Evolutionary conservation across 106 monocot species (phyloP), one percentile per base, ranked within the genome.

Genomic region (Platanthera guangdongensis): DNA sequence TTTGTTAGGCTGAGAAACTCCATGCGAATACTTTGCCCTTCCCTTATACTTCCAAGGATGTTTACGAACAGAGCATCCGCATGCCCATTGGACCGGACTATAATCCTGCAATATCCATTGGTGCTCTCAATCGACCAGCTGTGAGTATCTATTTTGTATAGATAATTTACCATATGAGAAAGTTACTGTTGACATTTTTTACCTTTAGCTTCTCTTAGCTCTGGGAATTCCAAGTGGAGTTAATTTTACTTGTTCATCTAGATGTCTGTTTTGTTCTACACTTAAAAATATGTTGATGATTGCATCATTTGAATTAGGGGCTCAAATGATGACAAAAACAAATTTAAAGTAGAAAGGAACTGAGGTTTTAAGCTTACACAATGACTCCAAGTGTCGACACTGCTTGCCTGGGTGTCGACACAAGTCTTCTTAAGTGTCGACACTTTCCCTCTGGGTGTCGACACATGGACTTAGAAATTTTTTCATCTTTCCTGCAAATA

Each of bases 71-170:
- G 85, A 94, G 86, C 63, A 87, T 94, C n/a, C 80, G 94, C 8
- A 94, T 97, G 97, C 97, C 97, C 28, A 91, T 97, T 51, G 97
- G 94, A 52, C 93, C 93, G 3, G 97, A 94, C 10, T 97, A 57
- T 74, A 97, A 97, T 64, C 97, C 97, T 51, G 81, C 86, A 57
- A 81, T 85, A 84, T 84, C 97, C 55, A 84, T 87, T 76, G 67
- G 79, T 22, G 97, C 89, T 13, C 89, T 97, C 22, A 97, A 87
- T 86, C 82, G 94, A 46, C 97, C 97, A 65, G 81, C 81, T 39
- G 97, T 97, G 52, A 89, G 85, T 89, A 74, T 83, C 15, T 15
- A 60, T 72, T 4, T 9, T 51, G 1, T 50, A 10, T 47, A 48
- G 47, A 16, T 48, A 15, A n/a, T 70, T 65, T 30, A 32, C 28